phyloP scores from a whole-genome alignment of 179 eudicot species.

The Vitellaria paradoxa region DNA sequence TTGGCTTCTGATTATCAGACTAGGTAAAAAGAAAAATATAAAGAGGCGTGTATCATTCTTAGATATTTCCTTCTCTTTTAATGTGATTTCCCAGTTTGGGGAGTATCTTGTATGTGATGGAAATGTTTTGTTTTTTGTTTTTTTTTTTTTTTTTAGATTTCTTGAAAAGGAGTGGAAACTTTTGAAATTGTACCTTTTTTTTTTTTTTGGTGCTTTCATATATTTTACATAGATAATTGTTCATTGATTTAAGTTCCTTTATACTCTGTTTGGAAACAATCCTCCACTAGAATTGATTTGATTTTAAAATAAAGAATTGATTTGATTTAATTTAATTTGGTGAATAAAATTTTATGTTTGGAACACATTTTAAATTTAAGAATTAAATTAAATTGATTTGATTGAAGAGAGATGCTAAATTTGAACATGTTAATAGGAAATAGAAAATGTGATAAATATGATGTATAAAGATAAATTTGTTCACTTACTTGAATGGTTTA shows the following conservation, averaged over 20 bases:
- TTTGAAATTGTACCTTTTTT: conserved; percentile 9
- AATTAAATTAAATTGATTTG: too few relatives aligned
- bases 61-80: conserved; percentile 31
- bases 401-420: too few relatives aligned
- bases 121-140: conserved; percentile 2
- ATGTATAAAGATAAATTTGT: too few relatives aligned
- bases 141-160: neutral
- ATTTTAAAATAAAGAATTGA: too few relatives aligned
- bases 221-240: neutral
- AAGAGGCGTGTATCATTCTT: conserved; percentile 51
- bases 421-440: too few relatives aligned
- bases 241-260: neutral
- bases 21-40: conserved; percentile 19
- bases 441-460: too few relatives aligned
- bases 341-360: too few relatives aligned
- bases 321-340: too few relatives aligned
- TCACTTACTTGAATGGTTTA: too few relatives aligned
- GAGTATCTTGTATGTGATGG: conserved; percentile 40
- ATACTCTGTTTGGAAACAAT: too few relatives aligned
- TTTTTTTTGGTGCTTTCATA: neutral
- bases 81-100: conserved; percentile 24
- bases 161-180: conserved; percentile 24
- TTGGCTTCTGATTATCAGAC: conserved; percentile 19
- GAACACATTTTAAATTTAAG: too few relatives aligned
- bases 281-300: too few relatives aligned